Percentiles rank a stretch among this genome's conserved stretches.
Evolutionary conservation across 1,284 basidiomycete genomes (phyloP).

Genomic region (Trametes sp.): DNA sequence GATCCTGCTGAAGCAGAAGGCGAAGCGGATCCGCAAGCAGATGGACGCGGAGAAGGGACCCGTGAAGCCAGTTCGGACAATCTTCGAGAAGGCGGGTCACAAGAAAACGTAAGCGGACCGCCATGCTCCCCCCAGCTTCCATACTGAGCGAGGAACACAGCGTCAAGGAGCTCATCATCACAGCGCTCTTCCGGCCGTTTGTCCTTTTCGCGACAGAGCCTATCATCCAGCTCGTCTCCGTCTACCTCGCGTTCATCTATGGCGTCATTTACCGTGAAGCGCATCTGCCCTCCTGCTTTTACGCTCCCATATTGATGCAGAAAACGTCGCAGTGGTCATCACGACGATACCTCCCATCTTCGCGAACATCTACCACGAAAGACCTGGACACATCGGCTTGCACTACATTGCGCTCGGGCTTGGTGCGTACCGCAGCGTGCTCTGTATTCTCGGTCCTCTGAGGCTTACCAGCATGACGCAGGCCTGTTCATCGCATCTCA

Average conservation of each 20-base stretch:
- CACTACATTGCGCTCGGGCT: constrained; percentile 70
- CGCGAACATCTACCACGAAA: constrained; percentile 55
- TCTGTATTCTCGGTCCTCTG: not conserved
- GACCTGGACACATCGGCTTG: constrained; percentile 60
- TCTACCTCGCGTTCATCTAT: constrained; percentile 59
- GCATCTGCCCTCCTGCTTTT: not conserved
- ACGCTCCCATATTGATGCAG: not conserved
- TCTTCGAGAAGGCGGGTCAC: constrained; percentile 50
- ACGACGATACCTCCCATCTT: constrained; percentile 73
- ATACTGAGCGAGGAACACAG: constrained; percentile 34
- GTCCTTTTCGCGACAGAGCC: constrained; percentile 55
- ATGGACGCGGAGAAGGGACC: constrained; percentile 53
- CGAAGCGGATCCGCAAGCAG: constrained; percentile 54
- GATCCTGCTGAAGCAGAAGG: constrained; percentile 66
- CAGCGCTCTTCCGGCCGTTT: constrained; percentile 56
- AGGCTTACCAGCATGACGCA: not conserved
- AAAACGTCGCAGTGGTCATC: constrained; percentile 55
- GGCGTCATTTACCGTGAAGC: constrained; percentile 58
- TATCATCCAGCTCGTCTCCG: constrained; percentile 53
- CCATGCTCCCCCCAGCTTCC: too few species aligned
- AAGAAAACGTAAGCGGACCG: constrained; percentile 6
- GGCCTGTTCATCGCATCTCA: constrained; percentile 59
- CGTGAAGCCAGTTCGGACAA: constrained; percentile 48
- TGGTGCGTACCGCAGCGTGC: constrained; percentile 38
- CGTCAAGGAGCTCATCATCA: constrained; percentile 51